Base-by-base conservation (phyloP, 179 eudicot species). In the Silene noctiflora region DNA sequence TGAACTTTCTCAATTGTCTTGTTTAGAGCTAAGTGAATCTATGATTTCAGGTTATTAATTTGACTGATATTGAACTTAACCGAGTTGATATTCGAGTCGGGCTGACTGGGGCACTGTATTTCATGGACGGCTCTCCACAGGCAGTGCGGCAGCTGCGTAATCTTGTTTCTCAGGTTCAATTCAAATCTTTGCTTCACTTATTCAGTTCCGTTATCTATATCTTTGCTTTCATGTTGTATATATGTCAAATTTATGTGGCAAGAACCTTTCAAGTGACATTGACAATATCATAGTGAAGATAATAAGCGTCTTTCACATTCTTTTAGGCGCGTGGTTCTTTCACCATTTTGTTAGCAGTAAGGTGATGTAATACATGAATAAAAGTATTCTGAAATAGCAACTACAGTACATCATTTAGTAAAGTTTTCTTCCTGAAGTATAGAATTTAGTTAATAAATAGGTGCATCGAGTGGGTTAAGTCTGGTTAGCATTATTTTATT, bases 101-200 rank as follows among this genome's bases (percentile, higher is more conserved):
- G 55, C 86, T 95, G 46, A 88, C 96, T 73, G 99, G 99, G 80
- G 89, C 97, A 46, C 82, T 91, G 74, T 91, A 91, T 81, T 95
- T 89, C 80, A 95, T 95, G 99, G 93, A 95, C 86, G 99, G 99
- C 76, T 95, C 97, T 53, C 97, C 97, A 46, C 99, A 95, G 87
- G 99, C 99, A 27, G 95, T 93, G 76, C 91, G 99, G 60, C 99
- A 95, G 86, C 78, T 95, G 88, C 97, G 91, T 46, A 83, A 87
- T 83, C 93, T 95, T 75, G 91, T 86, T 82, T 95, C 99, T 67
- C 99, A 95, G 96, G 99, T 93, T 72, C 39, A 68, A 65, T 67
- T 31, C 61, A 12, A 56, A 72, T 69, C 66, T 9, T 73, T 33
- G 21, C 70, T 59, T 76, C 17, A 14, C 61, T 44, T 61, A 5